Conservation (phyloP, 2,329 filamentous ascomycete species). For the Aspergillus pseudoglaucus region DNA sequence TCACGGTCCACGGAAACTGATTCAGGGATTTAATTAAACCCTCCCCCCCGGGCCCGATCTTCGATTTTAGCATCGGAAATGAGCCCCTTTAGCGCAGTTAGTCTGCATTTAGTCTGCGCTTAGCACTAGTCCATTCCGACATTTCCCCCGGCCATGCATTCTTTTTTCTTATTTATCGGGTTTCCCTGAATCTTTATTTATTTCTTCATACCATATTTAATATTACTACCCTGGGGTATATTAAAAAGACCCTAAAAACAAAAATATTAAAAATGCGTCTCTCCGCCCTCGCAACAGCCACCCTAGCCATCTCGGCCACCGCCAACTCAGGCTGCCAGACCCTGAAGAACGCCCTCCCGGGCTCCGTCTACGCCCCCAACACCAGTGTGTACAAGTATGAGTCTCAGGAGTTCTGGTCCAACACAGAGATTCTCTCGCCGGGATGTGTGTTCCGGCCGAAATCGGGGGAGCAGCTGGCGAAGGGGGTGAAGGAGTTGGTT, state of each 20-base stretch:
- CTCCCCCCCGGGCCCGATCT: no score
- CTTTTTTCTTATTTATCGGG: no score
- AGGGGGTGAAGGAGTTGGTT: slow-evolving; percentile 16
- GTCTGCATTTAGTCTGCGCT: no score
- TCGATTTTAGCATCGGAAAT: no score
- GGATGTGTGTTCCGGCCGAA: slow-evolving; percentile 30
- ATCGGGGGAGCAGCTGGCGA: slow-evolving; percentile 17
- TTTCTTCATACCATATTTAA: not conserved
- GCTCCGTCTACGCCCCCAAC: slow-evolving; percentile 17
- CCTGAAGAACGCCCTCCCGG: slow-evolving; percentile 9
- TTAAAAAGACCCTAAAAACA: not conserved
- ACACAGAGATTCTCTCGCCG: slow-evolving; percentile 28
- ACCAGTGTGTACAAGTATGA: slow-evolving; percentile 25
- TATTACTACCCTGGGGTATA: no score
- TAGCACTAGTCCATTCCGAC: no score
- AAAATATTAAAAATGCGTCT: slow-evolving; percentile 10
- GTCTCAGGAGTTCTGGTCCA: slow-evolving; percentile 29
- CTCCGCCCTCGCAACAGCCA: not conserved
- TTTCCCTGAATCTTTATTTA: not conserved
- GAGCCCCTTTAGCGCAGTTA: no score
- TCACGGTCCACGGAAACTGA: no score
- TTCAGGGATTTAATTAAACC: no score
- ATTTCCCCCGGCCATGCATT: no score
- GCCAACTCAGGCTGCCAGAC: slow-evolving; percentile 13
- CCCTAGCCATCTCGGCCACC: slow-evolving; percentile 5